These are phyloP conservation scores for Butyriboletus appendiculatus DNA, from an alignment of 1,284 basidiomycete species.

Conservation along the genomic window DNA sequence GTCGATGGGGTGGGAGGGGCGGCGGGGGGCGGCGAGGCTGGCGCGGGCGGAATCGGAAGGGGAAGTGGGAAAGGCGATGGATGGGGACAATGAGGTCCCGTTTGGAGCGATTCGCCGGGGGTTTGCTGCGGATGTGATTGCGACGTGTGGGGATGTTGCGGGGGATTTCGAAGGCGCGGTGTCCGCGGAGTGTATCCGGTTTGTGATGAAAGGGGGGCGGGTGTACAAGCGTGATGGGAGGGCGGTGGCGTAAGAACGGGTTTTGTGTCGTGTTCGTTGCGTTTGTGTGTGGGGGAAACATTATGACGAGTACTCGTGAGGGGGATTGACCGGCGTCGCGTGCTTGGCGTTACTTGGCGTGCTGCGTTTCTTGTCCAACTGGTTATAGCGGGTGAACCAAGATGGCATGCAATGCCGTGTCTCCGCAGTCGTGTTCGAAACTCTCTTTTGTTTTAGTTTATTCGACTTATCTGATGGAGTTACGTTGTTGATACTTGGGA, in stretches of 20 bases:
- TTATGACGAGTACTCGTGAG: too few relatives aligned
- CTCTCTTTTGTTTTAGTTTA: not conserved
- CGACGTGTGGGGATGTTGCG: conserved; percentile 49
- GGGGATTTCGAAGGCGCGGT: conserved; percentile 52
- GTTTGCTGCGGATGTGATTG: conserved; percentile 62
- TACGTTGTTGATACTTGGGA: conserved; percentile 2
- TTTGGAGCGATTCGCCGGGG: conserved; percentile 55
- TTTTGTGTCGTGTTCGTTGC: not conserved
- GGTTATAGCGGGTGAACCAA: not conserved
- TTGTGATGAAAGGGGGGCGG: conserved; percentile 61
- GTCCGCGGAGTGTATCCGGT: conserved; percentile 43
- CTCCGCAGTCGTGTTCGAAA: not conserved
- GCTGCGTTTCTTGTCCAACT: not conserved
- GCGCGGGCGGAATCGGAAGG: conserved; percentile 27
- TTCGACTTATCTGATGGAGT: not conserved
- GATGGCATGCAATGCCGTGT: not conserved
- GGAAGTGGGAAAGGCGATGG: conserved; percentile 8
- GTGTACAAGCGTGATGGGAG: conserved; percentile 48
- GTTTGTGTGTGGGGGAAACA: too few relatives aligned
- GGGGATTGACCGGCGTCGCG: not conserved
- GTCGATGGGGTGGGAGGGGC: conserved; percentile 51
- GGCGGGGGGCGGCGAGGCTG: conserved; percentile 36
- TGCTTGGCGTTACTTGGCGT: not conserved
- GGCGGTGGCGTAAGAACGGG: conserved; percentile 8
- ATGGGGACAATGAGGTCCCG: conserved; percentile 53